A percentile compares a stretch with the other conserved stretches of the same genome.
Evolutionary conservation across 2,329 filamentous ascomycete species (phyloP).

Genomic region (Exophiala phaeomuriformis): DNA sequence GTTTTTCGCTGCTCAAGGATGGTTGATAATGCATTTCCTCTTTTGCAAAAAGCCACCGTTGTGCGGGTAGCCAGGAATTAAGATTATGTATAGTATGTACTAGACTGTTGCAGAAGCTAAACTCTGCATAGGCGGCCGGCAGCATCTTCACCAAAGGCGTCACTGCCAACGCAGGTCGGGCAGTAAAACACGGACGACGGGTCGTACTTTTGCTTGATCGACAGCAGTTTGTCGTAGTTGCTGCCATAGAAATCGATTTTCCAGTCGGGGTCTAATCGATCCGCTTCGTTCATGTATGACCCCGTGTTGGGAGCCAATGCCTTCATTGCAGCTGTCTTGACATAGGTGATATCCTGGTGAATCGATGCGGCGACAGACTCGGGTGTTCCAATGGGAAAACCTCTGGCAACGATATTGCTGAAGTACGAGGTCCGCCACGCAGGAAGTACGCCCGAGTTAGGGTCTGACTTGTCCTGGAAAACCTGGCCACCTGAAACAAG

Average conservation of each 20-base stretch:
- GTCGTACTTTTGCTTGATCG: slow-evolving; percentile 19
- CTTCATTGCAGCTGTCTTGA: slow-evolving; percentile 31
- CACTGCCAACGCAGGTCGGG: slow-evolving; percentile 16
- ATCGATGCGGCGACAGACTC: slow-evolving; percentile 22
- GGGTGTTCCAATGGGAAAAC: slow-evolving; percentile 22
- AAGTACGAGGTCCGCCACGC: slow-evolving; percentile 45
- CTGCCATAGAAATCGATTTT: slow-evolving; percentile 14
- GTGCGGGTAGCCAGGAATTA: background rate
- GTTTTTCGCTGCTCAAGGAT: no score
- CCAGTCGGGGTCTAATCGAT: slow-evolving; percentile 14
- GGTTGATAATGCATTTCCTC: no score
- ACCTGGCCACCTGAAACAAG: slow-evolving; percentile 33
- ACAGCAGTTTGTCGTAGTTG: slow-evolving; percentile 8
- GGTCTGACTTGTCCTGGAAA: slow-evolving; percentile 37
- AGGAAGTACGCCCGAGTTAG: slow-evolving; percentile 44
- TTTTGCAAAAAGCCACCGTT: background rate
- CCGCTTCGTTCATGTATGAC: slow-evolving; percentile 34
- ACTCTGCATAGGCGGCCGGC: background rate
- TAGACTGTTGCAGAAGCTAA: background rate
- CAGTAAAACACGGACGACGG: slow-evolving; percentile 15
- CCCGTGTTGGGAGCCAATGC: slow-evolving; percentile 31
- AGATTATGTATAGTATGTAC: background rate
- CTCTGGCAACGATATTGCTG: slow-evolving; percentile 29
- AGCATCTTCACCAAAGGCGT: slow-evolving; percentile 3
- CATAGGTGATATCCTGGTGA: slow-evolving; percentile 30